Conservation (phyloP, 345 rosid species). For the Eucalyptus erythrocorys region DNA sequence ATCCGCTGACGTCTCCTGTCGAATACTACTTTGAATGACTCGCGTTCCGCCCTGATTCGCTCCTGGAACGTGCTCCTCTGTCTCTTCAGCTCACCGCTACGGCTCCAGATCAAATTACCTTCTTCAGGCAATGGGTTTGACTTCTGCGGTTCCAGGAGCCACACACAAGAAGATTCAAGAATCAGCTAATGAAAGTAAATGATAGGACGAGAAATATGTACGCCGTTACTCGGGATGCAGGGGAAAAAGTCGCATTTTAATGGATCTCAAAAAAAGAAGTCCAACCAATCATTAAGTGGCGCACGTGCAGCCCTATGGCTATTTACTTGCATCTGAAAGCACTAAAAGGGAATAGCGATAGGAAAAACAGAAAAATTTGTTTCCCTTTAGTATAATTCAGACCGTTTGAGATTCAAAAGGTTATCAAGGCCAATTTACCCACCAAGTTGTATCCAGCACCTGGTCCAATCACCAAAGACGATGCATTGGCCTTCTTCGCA, state of each 20-base stretch:
- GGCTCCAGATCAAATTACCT: constrained; percentile 8
- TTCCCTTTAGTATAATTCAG: not conserved
- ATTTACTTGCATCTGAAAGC: not conserved
- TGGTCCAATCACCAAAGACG: constrained; percentile 72
- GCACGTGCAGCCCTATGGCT: not conserved
- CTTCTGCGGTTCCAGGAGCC: constrained; percentile 28
- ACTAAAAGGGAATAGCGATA: not conserved
- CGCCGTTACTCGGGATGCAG: not conserved
- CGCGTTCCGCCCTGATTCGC: constrained; percentile 62
- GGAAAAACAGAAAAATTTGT: not conserved
- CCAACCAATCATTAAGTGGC: not conserved
- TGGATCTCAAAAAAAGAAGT: not conserved
- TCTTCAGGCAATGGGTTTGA: constrained; percentile 56
- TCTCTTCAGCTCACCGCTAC: constrained; percentile 26
- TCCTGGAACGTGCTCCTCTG: constrained; percentile 57
- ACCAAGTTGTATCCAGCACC: constrained; percentile 93
- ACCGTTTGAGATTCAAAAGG: not conserved
- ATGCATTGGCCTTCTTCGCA: constrained; percentile 40
- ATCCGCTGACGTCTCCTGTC: constrained; percentile 58
- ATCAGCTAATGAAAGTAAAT: not conserved
- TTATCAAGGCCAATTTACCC: constrained; percentile 1
- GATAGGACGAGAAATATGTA: not conserved
- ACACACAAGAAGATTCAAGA: not conserved
- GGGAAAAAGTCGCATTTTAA: not conserved
- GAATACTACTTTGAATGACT: constrained; percentile 80